These are phyloP conservation scores for Carex kokanica DNA, from an alignment of 176 grass and related monocot genomes.

Conservation along the genomic window DNA sequence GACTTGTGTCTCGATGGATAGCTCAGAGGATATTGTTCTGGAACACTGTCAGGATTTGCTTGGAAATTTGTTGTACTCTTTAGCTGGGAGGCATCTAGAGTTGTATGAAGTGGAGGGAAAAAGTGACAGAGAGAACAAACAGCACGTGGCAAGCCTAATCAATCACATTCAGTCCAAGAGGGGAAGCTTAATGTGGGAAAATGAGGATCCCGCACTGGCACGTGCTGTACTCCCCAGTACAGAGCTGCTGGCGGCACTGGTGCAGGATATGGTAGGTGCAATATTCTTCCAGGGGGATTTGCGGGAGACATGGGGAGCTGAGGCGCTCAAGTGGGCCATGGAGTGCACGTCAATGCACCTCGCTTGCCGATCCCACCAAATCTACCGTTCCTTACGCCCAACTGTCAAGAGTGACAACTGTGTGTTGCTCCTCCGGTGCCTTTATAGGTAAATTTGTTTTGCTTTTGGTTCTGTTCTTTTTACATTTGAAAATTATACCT, in stretches of 20 bases:
- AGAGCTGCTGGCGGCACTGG: conserved; percentile 79
- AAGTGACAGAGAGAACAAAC: conserved; percentile 87
- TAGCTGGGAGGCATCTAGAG: conserved; percentile 91
- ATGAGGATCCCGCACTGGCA: conserved; percentile 81
- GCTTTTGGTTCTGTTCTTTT: not conserved
- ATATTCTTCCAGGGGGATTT: conserved; percentile 99
- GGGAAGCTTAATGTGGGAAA: conserved; percentile 99
- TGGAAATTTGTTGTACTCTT: conserved; percentile 92
- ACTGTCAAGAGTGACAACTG: conserved; percentile 92
- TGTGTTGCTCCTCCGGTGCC: conserved; percentile 79
- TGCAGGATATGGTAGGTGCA: conserved; percentile 95
- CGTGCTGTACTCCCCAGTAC: conserved; percentile 74
- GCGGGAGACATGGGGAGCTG: conserved; percentile 89
- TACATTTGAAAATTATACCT: not conserved
- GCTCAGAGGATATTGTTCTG: conserved; percentile 97
- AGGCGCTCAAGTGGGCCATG: conserved; percentile 98
- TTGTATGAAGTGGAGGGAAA: conserved; percentile 81
- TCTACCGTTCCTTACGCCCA: conserved; percentile 88
- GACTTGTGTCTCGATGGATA: conserved; percentile 98
- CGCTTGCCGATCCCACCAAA: conserved; percentile 90
- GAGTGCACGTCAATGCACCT: conserved; percentile 91
- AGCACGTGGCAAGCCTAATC: conserved; percentile 91
- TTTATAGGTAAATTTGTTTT: conserved; percentile 34
- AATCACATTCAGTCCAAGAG: conserved; percentile 98
- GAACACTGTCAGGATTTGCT: conserved; percentile 97